A percentile compares a stretch with the other conserved stretches of the same genome.
phyloP scores from a whole-genome alignment of 2,329 filamentous ascomycete genomes.

The Fusarium circinatum region DNA sequence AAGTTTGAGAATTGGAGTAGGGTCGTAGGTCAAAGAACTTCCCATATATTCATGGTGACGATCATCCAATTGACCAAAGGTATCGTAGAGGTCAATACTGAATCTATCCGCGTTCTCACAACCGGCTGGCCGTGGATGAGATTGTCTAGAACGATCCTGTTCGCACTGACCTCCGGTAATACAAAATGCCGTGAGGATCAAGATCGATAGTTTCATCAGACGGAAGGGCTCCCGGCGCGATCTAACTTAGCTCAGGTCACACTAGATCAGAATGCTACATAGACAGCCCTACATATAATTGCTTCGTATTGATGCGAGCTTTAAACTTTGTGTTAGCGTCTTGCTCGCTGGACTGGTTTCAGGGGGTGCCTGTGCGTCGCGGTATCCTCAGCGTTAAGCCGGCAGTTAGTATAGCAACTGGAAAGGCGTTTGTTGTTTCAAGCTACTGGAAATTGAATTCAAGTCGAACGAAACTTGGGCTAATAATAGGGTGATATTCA shows the following conservation, averaged over 20 bases:
- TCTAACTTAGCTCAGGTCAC: not conserved
- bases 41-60: not conserved
- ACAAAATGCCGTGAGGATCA: no score
- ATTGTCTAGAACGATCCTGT: not conserved
- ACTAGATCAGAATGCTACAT: not conserved
- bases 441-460: not conserved
- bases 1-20: not conserved
- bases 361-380: not conserved
- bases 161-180: not conserved
- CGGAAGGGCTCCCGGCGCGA: not conserved
- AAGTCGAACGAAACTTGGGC: not conserved
- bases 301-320: not conserved
- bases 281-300: not conserved
- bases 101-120: not conserved
- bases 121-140: not conserved
- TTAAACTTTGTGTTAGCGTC: not conserved
- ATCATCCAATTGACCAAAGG: not conserved
- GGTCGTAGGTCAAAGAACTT: rapidly evolving
- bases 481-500: not conserved
- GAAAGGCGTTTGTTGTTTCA: not conserved
- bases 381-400: not conserved
- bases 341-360: not conserved
- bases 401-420: not conserved
- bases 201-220: not conserved
- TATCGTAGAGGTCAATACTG: no score